Evolutionary conservation across 345 rosid species (phyloP), one percentile per base, ranked within the genome.

Genomic region (Salix viminalis): DNA sequence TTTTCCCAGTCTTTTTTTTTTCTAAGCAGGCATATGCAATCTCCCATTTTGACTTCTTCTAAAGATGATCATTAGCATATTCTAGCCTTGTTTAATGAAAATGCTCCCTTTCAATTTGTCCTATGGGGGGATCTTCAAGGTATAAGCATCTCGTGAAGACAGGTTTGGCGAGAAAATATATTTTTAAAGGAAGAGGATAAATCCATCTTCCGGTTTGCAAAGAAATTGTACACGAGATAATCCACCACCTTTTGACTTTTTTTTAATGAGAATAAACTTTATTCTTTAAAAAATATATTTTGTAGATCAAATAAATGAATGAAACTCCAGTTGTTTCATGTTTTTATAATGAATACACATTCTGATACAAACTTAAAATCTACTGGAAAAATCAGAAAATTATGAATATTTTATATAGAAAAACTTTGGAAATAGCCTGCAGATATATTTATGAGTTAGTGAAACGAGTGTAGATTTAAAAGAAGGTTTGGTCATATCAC

Each of bases 61-160:
- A 15, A 15, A 15, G 56, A 5, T 5, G 32, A 60, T 46, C 19
- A 60, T 70, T n/a, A 64, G 79, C 69, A 70, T 76, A 70, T 76
- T 76, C 74, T 15, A 30, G 18, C 74, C 62, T 46, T 44, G 8
- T 21, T 32, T 44, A 42, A 34, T 30, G 74, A 44, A 67, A 10
- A 67, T 48, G 52, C 52, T 75, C 64, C n/a, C 44, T 3, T 46
- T 21, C 77, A 64, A 74, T 74, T 28, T 21, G 72, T 66, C 19
- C 34, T 48, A 5, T 34, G 21, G 66, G 54, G 18, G 34, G 32
- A 18, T 44, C 70, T 61, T 39, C 13, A 7, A n/a, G 67, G 24
- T 0, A 26, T 5, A 64, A 44, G 24, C 52, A 71, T 71, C 74
- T 16, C 10, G 9, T 11, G 19, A 26, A 16, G 61, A 50, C 34